Evolutionary conservation across 306 rosid genomes (phyloP).

Genomic region (Vicia faba): DNA sequence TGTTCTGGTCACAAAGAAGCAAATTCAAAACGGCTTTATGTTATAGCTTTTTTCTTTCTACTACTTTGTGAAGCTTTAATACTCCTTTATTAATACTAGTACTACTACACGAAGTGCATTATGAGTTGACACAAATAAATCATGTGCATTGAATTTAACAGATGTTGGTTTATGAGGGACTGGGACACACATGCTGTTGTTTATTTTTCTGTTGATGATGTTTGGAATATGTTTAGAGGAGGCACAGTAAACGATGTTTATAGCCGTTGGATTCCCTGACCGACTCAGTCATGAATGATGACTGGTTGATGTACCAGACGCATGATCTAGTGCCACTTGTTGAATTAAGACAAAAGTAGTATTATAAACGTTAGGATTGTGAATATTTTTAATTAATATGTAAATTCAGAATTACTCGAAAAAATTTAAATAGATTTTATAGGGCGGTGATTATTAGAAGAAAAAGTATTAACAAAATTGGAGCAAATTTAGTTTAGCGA

Average conservation of each 20-base stretch:
- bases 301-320: conserved; percentile 13
- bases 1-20: conserved; percentile 33
- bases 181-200: conserved; percentile 35
- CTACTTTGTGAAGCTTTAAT: neutral
- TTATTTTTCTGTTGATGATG: conserved; percentile 10
- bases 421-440: too few species aligned
- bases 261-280: conserved; percentile 33
- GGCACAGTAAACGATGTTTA: conserved; percentile 3
- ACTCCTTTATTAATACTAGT: neutral
- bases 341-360: neutral
- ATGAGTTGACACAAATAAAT: conserved; percentile 42
- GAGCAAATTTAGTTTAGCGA: too few species aligned
- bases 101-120: conserved; percentile 19
- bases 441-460: too few species aligned
- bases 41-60: conserved; percentile 6
- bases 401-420: too few species aligned
- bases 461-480: too few species aligned
- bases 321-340: neutral
- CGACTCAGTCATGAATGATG: conserved; percentile 17
- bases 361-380: too few species aligned
- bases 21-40: conserved; percentile 39
- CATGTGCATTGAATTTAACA: conserved; percentile 38
- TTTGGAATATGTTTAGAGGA: neutral
- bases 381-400: too few species aligned
- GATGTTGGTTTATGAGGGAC: neutral